phyloP scores from a whole-genome alignment of 306 rosid genomes.

The Datisca glomerata region DNA sequence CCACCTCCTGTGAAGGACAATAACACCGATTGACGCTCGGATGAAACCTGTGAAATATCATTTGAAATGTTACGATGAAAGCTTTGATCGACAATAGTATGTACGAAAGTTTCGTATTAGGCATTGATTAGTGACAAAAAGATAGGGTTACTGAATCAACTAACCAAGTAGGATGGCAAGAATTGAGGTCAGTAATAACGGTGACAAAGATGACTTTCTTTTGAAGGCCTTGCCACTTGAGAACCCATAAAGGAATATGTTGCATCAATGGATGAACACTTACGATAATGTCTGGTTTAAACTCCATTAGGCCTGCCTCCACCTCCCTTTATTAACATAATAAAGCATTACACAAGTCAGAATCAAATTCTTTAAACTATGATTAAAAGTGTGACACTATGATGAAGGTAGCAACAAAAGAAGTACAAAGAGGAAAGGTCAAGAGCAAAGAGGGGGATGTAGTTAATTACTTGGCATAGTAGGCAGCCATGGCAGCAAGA shows the following conservation, averaged over 20 bases:
- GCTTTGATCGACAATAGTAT: too few species aligned
- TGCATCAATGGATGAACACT: slow-evolving; percentile 99
- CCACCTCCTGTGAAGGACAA: slow-evolving; percentile 81
- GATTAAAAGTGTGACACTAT: too few species aligned
- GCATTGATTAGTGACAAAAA: too few species aligned
- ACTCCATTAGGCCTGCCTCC: slow-evolving; percentile 94
- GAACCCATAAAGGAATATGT: slow-evolving; percentile 95
- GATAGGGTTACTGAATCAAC: slow-evolving; percentile 10
- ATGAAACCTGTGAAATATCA: slow-evolving; percentile 94
- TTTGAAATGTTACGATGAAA: too few species aligned
- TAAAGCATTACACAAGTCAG: too few species aligned
- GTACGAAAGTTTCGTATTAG: too few species aligned
- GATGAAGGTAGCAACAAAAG: background rate
- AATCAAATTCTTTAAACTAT: too few species aligned
- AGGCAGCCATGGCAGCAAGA: slow-evolving; percentile 94
- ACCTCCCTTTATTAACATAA: slow-evolving; percentile 59
- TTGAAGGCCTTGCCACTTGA: slow-evolving; percentile 94
- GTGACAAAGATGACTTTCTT: slow-evolving; percentile 85
- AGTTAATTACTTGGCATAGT: slow-evolving; percentile 70
- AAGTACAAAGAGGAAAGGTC: background rate
- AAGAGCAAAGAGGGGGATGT: background rate
- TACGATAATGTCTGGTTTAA: slow-evolving; percentile 82
- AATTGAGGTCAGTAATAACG: slow-evolving; percentile 76
- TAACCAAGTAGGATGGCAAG: slow-evolving; percentile 95
- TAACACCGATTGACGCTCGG: slow-evolving; percentile 91